Evolutionary conservation across 352 stramenopile species (phyloP), one percentile per base, ranked within the genome.

Genomic region (Achlya hypogyna): DNA sequence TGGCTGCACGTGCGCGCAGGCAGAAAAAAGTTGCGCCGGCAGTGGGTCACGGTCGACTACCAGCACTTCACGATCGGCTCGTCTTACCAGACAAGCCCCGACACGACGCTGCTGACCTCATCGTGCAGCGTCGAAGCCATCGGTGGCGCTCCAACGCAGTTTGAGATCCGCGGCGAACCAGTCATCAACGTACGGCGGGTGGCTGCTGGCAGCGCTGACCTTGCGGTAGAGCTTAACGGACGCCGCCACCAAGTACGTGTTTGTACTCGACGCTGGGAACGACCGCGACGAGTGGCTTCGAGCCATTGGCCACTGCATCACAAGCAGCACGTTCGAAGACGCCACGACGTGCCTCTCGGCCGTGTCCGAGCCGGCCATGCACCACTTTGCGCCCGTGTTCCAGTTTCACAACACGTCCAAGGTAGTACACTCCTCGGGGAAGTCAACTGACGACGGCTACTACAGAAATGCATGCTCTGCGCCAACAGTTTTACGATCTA

Each of bases 231-330:
- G 65, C 43, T 40, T 63, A 68, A 4, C 63, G 59, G 25, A 77
- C 77, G 66, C 78, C 12, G 20, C 56, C 74, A 53, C 51, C 32
- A 79, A 75, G 20, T 87, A 82, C 49, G 75, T 84, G 14, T 87
- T 94, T 27, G 82, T 89, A 54, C 77, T 85, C 27, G 77, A 90
- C 64, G 80, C 78, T 31, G 47, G 75, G 1, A 62, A 69, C 14
- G 84, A 92, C 72, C 78, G 81, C 51, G 82, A 93, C 10, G 86
- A 94, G 71, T 94, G 86, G 86, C 72, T 92, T 10, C 86, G 86
- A 29, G 84, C 86, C 18, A 65, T 94, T 34, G 77, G 74, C 23
- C 86, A 93, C 65, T 91, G 86, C 63, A 89, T 89, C 62, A 78
- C 76, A 16, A 81, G 84, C 22, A 81, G 71, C 32, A 69, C 74